A percentile compares a stretch with the other conserved stretches of the same genome.
These are phyloP conservation scores for Aquilaria yunnanensis DNA, from an alignment of 345 rosid species.

Conservation along the genomic window DNA sequence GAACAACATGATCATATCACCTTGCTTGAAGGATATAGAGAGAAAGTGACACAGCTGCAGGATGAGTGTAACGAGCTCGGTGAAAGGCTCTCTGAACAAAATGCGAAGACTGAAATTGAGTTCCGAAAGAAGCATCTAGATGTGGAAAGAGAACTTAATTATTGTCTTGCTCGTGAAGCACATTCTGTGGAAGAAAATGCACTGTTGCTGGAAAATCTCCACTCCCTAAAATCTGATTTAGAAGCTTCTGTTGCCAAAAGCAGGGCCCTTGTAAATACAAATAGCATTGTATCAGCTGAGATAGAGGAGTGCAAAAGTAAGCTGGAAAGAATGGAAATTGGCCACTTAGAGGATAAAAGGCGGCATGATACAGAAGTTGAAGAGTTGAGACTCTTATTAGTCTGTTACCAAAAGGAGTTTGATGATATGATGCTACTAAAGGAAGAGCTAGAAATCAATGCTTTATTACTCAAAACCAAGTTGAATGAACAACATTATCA, in stretches of 20 bases:
- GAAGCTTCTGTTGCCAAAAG: conserved; percentile 40
- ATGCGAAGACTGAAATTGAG: conserved; percentile 62
- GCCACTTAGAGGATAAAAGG: conserved; percentile 25
- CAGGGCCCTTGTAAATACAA: conserved; percentile 30
- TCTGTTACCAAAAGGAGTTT: conserved; percentile 43
- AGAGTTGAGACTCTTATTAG: conserved; percentile 40
- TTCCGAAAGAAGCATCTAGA: conserved; percentile 48
- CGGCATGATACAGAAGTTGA: conserved; percentile 42
- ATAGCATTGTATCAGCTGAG: conserved; percentile 29
- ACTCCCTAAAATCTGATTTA: conserved; percentile 42
- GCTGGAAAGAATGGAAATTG: conserved; percentile 30
- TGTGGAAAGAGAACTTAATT: conserved; percentile 42
- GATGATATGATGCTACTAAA: conserved; percentile 46
- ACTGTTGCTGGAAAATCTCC: conserved; percentile 33
- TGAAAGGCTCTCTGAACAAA: conserved; percentile 72
- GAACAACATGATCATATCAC: conserved; percentile 40
- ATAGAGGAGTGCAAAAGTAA: conserved; percentile 30
- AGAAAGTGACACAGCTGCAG: conserved; percentile 38
- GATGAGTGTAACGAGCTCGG: conserved; percentile 53
- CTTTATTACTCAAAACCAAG: conserved; percentile 45
- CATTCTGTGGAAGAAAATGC: conserved; percentile 55
- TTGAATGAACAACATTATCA: conserved; percentile 43
- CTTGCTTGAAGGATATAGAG: conserved; percentile 23
- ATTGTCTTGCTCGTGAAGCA: conserved; percentile 45
- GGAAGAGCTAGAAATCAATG: conserved; percentile 53